These are phyloP conservation scores for Dimocarpus longan DNA, from an alignment of 345 rosid species.

Conservation along the genomic window DNA sequence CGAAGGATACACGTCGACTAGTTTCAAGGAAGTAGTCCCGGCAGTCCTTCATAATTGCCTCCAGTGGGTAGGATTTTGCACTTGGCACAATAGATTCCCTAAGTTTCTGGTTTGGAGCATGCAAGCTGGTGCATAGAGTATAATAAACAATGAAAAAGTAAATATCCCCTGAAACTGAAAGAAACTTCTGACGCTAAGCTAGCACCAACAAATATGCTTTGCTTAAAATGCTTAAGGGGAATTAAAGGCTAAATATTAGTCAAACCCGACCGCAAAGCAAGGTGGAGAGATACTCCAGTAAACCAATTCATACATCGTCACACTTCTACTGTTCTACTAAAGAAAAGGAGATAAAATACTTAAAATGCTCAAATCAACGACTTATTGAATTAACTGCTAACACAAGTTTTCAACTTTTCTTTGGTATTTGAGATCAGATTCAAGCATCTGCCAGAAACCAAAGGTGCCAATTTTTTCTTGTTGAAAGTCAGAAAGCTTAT, in stretches of 20 bases:
- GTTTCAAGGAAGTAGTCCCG: conserved; percentile 81
- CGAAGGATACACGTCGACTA: conserved; percentile 84
- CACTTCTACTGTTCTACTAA: neutral
- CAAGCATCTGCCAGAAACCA: neutral
- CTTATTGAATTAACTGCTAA: neutral
- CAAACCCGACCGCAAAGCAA: neutral
- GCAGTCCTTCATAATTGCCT: conserved; percentile 92
- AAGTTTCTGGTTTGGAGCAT: conserved; percentile 91
- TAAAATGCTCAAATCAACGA: neutral
- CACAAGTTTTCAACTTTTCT: conserved; percentile 1
- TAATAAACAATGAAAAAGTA: neutral
- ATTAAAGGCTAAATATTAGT: conserved; percentile 1
- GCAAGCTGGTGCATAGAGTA: conserved; percentile 55
- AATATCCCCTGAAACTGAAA: neutral
- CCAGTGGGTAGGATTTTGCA: conserved; percentile 92
- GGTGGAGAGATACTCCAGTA: neutral
- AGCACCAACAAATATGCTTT: neutral
- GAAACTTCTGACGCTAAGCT: neutral
- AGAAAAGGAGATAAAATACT: neutral
- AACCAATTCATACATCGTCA: neutral
- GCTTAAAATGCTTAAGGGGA: conserved; percentile 3
- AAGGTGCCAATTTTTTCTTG: neutral
- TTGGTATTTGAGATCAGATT: conserved; percentile 1
- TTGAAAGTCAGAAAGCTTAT: neutral
- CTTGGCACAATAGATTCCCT: conserved; percentile 91